phyloP scores from a whole-genome alignment of 441 rosid species.

The Eruca vesicaria region DNA sequence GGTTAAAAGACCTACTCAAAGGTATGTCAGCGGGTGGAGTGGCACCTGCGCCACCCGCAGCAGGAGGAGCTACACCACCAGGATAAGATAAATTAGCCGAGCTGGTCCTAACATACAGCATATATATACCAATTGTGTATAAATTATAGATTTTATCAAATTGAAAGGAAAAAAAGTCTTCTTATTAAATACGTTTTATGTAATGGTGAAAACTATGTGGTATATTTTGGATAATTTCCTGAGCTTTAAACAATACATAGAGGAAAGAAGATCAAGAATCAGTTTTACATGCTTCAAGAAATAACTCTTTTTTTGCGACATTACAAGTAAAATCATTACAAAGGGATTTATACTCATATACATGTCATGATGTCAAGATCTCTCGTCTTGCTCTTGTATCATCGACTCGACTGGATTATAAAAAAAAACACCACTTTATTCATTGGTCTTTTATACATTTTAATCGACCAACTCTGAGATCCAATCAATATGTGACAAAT shows the following conservation, averaged over 20 bases:
- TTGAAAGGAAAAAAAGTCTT: neutral
- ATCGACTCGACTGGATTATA: neutral
- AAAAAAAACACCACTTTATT: constrained; percentile 23
- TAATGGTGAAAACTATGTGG: constrained; percentile 5
- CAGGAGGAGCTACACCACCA: neutral
- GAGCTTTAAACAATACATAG: neutral
- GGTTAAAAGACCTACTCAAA: neutral
- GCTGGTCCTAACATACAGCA: neutral
- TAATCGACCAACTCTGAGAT: constrained; percentile 62
- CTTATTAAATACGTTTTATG: neutral
- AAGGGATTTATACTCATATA: constrained; percentile 7
- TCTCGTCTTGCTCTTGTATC: constrained; percentile 5
- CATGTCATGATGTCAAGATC: constrained; percentile 28
- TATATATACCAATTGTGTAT: neutral
- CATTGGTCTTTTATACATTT: constrained; percentile 12
- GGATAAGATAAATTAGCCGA: neutral
- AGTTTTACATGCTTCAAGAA: neutral
- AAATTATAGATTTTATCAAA: neutral
- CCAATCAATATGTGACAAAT: constrained; percentile 65
- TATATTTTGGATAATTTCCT: neutral
- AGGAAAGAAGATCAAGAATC: constrained; percentile 4
- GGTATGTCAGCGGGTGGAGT: neutral
- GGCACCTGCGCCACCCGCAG: neutral
- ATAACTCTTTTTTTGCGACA: constrained; percentile 4
- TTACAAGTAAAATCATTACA: constrained; percentile 24